These are phyloP conservation scores for Hymenoscyphus linearis DNA, from an alignment of 2,329 filamentous ascomycete species.

Conservation along the genomic window DNA sequence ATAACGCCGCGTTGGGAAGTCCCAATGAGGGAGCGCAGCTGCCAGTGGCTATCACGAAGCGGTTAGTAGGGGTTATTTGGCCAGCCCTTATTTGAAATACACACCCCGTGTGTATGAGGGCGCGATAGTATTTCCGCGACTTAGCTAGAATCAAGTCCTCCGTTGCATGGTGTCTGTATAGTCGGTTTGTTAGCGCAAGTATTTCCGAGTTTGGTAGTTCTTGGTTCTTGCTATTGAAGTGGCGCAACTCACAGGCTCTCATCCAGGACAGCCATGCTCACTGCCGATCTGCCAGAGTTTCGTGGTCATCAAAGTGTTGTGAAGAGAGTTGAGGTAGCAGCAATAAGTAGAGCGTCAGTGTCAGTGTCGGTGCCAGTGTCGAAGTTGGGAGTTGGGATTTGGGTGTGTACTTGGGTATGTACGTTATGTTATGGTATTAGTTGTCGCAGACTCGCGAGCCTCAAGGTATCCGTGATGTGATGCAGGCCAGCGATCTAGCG, in stretches of 20 bases:
- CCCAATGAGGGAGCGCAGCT: slow-evolving; percentile 85
- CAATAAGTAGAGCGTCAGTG: not conserved
- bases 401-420: too few species aligned
- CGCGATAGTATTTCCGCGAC: slow-evolving; percentile 62
- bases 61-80: not conserved
- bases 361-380: not conserved
- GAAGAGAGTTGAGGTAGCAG: not conserved
- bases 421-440: too few species aligned
- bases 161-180: slow-evolving; percentile 56
- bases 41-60: slow-evolving; percentile 61
- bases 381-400: too few species aligned
- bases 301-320: not conserved
- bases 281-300: slow-evolving; percentile 15
- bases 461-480: too few species aligned
- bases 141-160: slow-evolving; percentile 56
- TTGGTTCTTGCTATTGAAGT: slow-evolving; percentile 1
- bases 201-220: not conserved
- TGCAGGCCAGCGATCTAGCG: too few species aligned
- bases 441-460: too few species aligned
- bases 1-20: slow-evolving; percentile 70
- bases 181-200: not conserved
- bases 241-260: slow-evolving; percentile 44
- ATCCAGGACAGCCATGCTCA: slow-evolving; percentile 51
- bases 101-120: slow-evolving; percentile 61
- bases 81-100: slow-evolving; percentile 30